These are phyloP conservation scores for Wickerhamiella cacticola DNA, from an alignment of 805 yeast species.

Conservation along the genomic window DNA sequence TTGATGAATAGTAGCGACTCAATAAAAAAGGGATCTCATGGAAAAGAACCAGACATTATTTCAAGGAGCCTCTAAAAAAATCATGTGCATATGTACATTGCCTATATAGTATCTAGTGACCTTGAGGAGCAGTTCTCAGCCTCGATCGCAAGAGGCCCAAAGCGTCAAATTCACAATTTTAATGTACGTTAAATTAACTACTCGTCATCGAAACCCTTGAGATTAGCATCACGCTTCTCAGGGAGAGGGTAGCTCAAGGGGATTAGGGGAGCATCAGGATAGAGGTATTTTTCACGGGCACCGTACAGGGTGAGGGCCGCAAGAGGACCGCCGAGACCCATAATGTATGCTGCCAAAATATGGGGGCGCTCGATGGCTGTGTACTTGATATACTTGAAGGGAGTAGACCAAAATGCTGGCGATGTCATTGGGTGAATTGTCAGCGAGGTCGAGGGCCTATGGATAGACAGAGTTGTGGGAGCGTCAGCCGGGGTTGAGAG, in stretches of 20 bases:
- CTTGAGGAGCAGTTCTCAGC: too few species aligned
- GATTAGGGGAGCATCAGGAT: constrained; percentile 51
- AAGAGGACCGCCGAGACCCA: constrained; percentile 59
- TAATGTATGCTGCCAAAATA: constrained; percentile 48
- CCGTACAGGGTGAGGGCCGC: constrained; percentile 51
- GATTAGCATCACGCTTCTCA: constrained; percentile 21
- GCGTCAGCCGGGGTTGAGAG: too few species aligned
- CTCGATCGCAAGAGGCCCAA: too few species aligned
- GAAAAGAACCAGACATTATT: too few species aligned
- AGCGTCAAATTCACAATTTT: too few species aligned
- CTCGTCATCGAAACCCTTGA: constrained; percentile 29
- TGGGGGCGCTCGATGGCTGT: constrained; percentile 69
- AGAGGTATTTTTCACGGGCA: constrained; percentile 54
- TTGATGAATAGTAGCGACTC: too few species aligned
- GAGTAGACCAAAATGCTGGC: constrained; percentile 27
- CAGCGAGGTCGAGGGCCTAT: neutral
- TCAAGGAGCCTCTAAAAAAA: too few species aligned
- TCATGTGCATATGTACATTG: neutral
- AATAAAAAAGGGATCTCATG: too few species aligned
- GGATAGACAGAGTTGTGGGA: too few species aligned
- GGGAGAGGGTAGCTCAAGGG: constrained; percentile 39
- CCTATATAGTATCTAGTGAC: too few species aligned
- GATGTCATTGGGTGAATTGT: constrained; percentile 10
- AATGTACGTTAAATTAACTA: constrained; percentile 14
- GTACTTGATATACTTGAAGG: constrained; percentile 39